Evolutionary conservation across 202 grass and related monocot genomes (phyloP).

Genomic region (Schoenoplectus triqueter): DNA sequence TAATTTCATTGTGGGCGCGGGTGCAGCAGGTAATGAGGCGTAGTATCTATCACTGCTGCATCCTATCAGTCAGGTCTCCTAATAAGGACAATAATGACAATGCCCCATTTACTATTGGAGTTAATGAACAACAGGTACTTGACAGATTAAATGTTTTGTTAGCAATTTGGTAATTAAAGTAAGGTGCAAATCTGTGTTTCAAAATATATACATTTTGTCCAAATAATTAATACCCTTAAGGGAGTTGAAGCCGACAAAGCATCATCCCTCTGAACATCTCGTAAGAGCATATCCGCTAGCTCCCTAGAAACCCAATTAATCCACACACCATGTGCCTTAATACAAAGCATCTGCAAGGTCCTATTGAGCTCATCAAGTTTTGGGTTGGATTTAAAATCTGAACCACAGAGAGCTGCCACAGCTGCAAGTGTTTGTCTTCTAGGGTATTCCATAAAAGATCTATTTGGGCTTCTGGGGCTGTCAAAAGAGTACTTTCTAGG

Average conservation of each 20-base stretch:
- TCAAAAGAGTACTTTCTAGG: constrained; percentile 72
- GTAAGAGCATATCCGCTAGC: constrained; percentile 74
- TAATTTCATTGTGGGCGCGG: background rate
- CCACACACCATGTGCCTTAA: constrained; percentile 82
- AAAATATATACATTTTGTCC: background rate
- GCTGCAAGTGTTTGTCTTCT: constrained; percentile 91
- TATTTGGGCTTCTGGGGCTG: constrained; percentile 74
- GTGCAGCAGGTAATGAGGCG: background rate
- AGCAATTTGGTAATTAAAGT: background rate
- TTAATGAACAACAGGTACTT: background rate
- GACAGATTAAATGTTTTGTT: background rate
- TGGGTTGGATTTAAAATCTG: constrained; percentile 68
- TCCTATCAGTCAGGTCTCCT: too few species aligned
- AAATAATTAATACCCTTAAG: constrained; percentile 65
- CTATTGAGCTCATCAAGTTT: constrained; percentile 91
- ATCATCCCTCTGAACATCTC: constrained; percentile 81
- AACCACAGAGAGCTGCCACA: constrained; percentile 69
- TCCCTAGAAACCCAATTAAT: constrained; percentile 83
- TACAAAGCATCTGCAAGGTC: constrained; percentile 70
- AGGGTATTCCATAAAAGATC: constrained; percentile 56
- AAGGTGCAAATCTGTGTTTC: background rate
- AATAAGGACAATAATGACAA: too few species aligned
- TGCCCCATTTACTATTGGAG: too few species aligned
- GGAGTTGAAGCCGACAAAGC: constrained; percentile 72
- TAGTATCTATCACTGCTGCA: background rate